Conservation (phyloP, 371 early-diverging fungal genomes). For the Coemansia sp. region DNA sequence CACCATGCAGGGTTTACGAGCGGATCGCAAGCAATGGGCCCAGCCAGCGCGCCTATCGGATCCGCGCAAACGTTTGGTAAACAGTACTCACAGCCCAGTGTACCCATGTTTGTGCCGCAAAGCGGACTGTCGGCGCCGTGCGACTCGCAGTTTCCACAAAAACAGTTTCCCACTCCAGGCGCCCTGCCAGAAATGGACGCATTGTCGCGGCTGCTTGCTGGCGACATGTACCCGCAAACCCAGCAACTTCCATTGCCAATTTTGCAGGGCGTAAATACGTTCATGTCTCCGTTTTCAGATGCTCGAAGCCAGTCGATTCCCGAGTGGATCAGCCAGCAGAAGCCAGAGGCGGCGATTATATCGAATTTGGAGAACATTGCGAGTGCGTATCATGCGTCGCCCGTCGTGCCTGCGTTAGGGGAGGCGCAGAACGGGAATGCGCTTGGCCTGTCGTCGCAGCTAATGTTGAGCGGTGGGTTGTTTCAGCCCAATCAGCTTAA, state of each 20-base stretch:
- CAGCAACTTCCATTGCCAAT: conserved; percentile 48
- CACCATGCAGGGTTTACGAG: background rate
- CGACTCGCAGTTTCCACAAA: background rate
- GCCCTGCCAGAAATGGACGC: conserved; percentile 25
- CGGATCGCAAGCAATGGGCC: background rate
- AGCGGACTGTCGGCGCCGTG: background rate
- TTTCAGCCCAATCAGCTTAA: conserved; percentile 9
- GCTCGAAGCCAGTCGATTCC: conserved; percentile 28
- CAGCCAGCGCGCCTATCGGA: conserved; percentile 1
- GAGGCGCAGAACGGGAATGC: conserved; percentile 11
- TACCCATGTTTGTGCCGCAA: background rate
- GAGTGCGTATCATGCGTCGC: conserved; percentile 35
- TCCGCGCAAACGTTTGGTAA: background rate
- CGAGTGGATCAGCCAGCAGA: conserved; percentile 43
- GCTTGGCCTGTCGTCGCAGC: conserved; percentile 38
- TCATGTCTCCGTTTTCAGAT: conserved; percentile 44
- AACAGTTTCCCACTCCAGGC: background rate
- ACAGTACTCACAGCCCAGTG: conserved; percentile 1
- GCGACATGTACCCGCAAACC: conserved; percentile 42
- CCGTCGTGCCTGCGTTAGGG: conserved; percentile 13
- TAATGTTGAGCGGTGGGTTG: conserved; percentile 17
- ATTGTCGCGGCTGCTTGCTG: conserved; percentile 30
- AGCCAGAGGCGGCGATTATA: conserved; percentile 42
- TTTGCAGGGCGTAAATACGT: conserved; percentile 40
- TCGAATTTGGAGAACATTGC: conserved; percentile 44